phyloP scores from a whole-genome alignment of 2,329 filamentous ascomycete species.

The Fusarium albidum region DNA sequence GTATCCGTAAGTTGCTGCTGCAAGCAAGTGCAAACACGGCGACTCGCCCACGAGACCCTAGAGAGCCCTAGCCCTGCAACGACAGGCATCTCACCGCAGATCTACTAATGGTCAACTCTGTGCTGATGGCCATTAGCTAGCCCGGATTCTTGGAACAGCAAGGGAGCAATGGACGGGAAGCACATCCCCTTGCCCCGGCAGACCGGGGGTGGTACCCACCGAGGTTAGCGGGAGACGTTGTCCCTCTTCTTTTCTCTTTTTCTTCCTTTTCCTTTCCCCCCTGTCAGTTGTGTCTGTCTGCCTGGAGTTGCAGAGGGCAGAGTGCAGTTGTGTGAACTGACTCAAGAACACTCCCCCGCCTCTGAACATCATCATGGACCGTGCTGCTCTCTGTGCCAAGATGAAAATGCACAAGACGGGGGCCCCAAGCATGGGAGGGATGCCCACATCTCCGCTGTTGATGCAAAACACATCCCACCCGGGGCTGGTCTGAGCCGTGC shows the following conservation, averaged over 20 bases:
- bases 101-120: constrained; percentile 37
- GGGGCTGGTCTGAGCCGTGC: background rate
- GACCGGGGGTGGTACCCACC: constrained; percentile 26
- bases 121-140: constrained; percentile 31
- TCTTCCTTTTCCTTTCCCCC: background rate
- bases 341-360: too few species aligned
- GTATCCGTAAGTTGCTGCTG: constrained; percentile 14
- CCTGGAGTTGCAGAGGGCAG: background rate
- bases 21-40: background rate
- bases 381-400: background rate
- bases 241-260: constrained; percentile 23
- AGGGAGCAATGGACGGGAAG: constrained; percentile 28
- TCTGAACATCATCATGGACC: too few species aligned
- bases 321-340: too few species aligned
- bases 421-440: too few species aligned
- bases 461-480: constrained; percentile 26
- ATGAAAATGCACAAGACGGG: constrained; percentile 1
- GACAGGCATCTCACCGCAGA: constrained; percentile 31
- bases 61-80: constrained; percentile 28
- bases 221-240: constrained; percentile 16
- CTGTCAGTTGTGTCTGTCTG: constrained; percentile 14
- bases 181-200: constrained; percentile 32
- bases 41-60: constrained; percentile 18
- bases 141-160: constrained; percentile 34
- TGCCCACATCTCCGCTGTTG: constrained; percentile 11